Base-by-base conservation (phyloP, 2,329 filamentous ascomycete genomes). In the Talaromyces atroroseus region DNA sequence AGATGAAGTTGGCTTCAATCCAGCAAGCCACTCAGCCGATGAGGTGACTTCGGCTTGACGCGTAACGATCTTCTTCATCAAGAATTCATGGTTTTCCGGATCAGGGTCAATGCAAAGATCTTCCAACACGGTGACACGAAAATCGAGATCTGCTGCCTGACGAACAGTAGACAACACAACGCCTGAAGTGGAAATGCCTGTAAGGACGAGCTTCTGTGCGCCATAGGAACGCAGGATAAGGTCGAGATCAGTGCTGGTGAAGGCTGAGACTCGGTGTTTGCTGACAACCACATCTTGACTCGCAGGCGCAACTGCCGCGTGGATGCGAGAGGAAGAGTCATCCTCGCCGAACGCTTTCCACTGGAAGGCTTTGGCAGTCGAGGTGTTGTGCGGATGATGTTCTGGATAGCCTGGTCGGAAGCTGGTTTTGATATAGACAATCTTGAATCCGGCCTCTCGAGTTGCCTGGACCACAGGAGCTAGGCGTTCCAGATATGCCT, bases 161-260 rank as follows among this genome's bases (percentile, higher is more conserved):
- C 68, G 65, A 23, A 73, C 61, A 4, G 72, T 74, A n/a, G 70
- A 73, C 20, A 75, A 58, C 6, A 74, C 71, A 11, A 67, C 70
- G 11, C 71, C 71, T 32, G 68, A 66, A 1, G 72, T 73, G 24
- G 61, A 63, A 12, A 74, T 29, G 1, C 73, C 72, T 1, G 61
- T 63, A 10, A 75, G 16, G 5, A 71, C 67, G n/a, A 74, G 45
- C 18, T 60, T 61, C 20, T 67, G 56, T 0, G 66, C 61, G 2
- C 61, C 63, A 18, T 64, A 56, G 21, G 65, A 64, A 5, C 71
- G 65, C 2, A 75, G 62, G 5, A 74, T 59, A 3, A 71, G 45
- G 5, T 74, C 71, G 2, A 75, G 57, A 24, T 72, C 71, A 0
- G 66, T 73, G 6, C 65, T 64, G 16, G 63, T 52, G 49, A 74